phyloP scores from a whole-genome alignment of 1,284 basidiomycete genomes.

The Kalmanozyma brasiliensis region DNA sequence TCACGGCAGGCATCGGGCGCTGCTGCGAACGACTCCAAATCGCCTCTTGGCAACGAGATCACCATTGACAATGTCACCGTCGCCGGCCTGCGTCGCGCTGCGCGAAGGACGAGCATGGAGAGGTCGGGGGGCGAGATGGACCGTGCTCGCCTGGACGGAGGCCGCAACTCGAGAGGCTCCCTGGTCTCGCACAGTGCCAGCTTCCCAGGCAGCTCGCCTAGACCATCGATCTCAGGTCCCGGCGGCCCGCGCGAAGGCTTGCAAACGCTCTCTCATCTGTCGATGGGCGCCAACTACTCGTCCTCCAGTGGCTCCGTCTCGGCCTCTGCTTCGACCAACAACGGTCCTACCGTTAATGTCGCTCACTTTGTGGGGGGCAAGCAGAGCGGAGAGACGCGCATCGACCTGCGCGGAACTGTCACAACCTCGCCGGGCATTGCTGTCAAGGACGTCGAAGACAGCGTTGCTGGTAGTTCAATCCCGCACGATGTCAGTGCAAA shows the following conservation, averaged over 20 bases:
- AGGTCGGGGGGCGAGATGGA: conserved; percentile 21
- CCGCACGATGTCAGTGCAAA: conserved; percentile 22
- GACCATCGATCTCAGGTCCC: conserved; percentile 30
- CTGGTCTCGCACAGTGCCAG: conserved; percentile 46
- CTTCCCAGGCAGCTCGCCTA: conserved; percentile 44
- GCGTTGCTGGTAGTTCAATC: background rate
- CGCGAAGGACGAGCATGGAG: conserved; percentile 50
- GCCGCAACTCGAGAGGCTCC: conserved; percentile 14
- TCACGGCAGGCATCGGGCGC: conserved; percentile 29
- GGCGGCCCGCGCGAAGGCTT: conserved; percentile 42
- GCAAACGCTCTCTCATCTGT: conserved; percentile 28
- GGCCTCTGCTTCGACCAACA: conserved; percentile 39
- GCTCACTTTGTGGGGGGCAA: conserved; percentile 43
- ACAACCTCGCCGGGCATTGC: conserved; percentile 28
- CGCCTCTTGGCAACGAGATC: conserved; percentile 12
- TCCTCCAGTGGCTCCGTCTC: conserved; percentile 24
- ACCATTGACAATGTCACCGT: conserved; percentile 43
- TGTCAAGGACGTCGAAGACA: conserved; percentile 7
- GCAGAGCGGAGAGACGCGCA: conserved; percentile 50
- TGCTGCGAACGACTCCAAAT: conserved; percentile 12
- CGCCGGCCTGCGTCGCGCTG: conserved; percentile 53
- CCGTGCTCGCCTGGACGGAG: conserved; percentile 15
- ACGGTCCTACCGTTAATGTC: conserved; percentile 40
- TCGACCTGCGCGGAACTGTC: conserved; percentile 46
- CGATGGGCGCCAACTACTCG: conserved; percentile 4